A percentile compares a stretch with the other conserved stretches of the same genome.
Evolutionary conservation across 768 basidiomycete species (phyloP).

Genomic region (Boletus huronensis): DNA sequence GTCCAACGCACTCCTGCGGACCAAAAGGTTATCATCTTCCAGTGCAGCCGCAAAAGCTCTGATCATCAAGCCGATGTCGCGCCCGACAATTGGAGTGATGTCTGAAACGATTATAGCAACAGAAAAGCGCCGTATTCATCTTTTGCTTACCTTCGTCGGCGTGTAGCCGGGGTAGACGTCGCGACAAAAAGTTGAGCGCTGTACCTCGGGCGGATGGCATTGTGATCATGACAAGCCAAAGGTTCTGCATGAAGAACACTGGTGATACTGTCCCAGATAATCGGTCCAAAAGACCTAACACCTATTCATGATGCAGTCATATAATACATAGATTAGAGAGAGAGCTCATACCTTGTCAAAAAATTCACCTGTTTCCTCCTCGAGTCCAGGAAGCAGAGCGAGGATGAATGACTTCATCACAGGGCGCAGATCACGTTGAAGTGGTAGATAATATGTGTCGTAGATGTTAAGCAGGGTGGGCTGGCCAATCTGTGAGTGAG

Average conservation of each 20-base stretch:
- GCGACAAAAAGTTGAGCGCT: conserved; percentile 81
- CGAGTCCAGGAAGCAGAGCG: conserved; percentile 88
- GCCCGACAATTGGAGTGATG: conserved; percentile 69
- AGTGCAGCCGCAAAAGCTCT: conserved; percentile 86
- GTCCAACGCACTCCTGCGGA: conserved; percentile 82
- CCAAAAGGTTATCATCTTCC: conserved; percentile 92
- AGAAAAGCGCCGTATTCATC: background rate
- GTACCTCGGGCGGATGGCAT: conserved; percentile 82
- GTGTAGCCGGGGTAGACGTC: conserved; percentile 69
- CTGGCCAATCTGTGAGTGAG: conserved; percentile 34
- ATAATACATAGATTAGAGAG: background rate
- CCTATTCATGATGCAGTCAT: conserved; percentile 42
- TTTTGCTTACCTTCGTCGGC: conserved; percentile 60
- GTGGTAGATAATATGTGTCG: conserved; percentile 86
- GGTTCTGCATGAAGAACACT: conserved; percentile 91
- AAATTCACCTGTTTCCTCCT: conserved; percentile 97
- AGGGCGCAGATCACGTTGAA: conserved; percentile 77
- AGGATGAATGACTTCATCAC: conserved; percentile 94
- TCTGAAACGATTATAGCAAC: conserved; percentile 36
- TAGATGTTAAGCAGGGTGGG: conserved; percentile 89
- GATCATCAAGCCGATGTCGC: conserved; percentile 91
- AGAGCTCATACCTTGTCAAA: conserved; percentile 70
- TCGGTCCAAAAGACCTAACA: conserved; percentile 73
- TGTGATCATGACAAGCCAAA: conserved; percentile 93
- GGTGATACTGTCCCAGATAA: conserved; percentile 81